phyloP scores from a whole-genome alignment of 805 yeast species.

The Saccharomycopsis vini region DNA sequence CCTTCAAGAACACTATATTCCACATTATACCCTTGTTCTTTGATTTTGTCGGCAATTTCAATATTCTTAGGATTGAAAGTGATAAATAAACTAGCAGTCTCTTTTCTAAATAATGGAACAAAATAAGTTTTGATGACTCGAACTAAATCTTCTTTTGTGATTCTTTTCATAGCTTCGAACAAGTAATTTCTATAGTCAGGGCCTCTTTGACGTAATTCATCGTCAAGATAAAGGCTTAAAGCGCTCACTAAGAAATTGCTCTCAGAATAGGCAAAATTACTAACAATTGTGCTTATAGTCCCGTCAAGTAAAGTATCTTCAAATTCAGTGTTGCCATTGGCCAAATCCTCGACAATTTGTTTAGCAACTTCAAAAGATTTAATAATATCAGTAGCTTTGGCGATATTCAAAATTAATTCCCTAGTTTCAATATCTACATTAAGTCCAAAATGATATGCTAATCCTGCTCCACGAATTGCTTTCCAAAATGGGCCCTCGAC shows the following conservation, averaged over 20 bases:
- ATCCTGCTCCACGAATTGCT: constrained; percentile 89
- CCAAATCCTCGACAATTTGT: constrained; percentile 52
- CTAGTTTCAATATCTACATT: constrained; percentile 56
- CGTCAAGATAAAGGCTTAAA: constrained; percentile 53
- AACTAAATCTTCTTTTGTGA: constrained; percentile 46
- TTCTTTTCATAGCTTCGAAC: constrained; percentile 41
- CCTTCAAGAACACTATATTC: too few species aligned
- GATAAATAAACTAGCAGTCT: constrained; percentile 51
- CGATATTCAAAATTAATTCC: constrained; percentile 53
- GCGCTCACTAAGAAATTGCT: constrained; percentile 62
- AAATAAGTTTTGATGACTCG: constrained; percentile 47
- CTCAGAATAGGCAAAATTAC: constrained; percentile 58
- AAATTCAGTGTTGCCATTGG: constrained; percentile 43
- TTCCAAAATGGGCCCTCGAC: constrained; percentile 98
- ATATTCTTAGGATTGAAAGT: constrained; percentile 65
- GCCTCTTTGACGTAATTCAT: constrained; percentile 61
- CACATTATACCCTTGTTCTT: too few species aligned
- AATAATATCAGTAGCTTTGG: constrained; percentile 76
- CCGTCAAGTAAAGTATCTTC: constrained; percentile 58
- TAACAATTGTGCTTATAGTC: constrained; percentile 69
- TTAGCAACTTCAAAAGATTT: constrained; percentile 54
- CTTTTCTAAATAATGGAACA: constrained; percentile 51
- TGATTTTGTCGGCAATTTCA: constrained; percentile 30
- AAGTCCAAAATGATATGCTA: constrained; percentile 81
- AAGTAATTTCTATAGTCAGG: constrained; percentile 48